phyloP scores from a whole-genome alignment of 495 filamentous ascomycete species.

The Podospora didyma region DNA sequence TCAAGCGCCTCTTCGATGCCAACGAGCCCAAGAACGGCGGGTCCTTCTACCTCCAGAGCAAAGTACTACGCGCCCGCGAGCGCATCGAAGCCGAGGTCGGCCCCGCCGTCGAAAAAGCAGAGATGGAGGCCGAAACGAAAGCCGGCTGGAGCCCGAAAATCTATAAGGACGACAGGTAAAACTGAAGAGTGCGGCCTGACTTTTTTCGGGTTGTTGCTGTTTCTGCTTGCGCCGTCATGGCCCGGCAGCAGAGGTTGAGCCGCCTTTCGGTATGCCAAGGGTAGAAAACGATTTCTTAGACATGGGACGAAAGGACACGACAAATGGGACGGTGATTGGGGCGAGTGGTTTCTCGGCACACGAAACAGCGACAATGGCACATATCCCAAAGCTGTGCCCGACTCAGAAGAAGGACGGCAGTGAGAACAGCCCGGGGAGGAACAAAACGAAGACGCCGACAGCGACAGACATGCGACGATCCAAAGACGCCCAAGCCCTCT shows the following conservation, averaged over 20 bases:
- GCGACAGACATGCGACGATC: neutral
- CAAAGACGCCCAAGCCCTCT: neutral
- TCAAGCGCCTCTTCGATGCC: constrained; percentile 89
- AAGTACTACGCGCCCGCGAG: constrained; percentile 85
- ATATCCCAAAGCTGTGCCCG: too few species aligned
- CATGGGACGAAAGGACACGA: too few species aligned
- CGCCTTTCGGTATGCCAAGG: too few species aligned
- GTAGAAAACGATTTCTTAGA: too few species aligned
- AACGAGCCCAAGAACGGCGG: constrained; percentile 95
- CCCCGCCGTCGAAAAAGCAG: constrained; percentile 47
- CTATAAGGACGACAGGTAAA: constrained; percentile 66
- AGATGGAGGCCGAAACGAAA: constrained; percentile 61
- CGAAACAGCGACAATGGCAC: too few species aligned
- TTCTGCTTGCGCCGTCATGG: too few species aligned
- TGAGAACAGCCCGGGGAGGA: constrained; percentile 1
- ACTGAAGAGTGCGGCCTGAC: too few species aligned
- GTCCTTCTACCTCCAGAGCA: constrained; percentile 97
- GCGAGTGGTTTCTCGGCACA: too few species aligned
- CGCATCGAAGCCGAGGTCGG: constrained; percentile 80
- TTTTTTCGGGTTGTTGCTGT: too few species aligned
- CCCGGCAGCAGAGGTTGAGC: too few species aligned
- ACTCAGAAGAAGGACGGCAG: constrained; percentile 19
- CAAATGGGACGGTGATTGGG: too few species aligned
- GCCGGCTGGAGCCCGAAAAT: constrained; percentile 93
- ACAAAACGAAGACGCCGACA: neutral